Evolutionary conservation across 371 early-diverging fungal genomes (phyloP).

Genomic region (Apophysomyces trapeziformis): DNA sequence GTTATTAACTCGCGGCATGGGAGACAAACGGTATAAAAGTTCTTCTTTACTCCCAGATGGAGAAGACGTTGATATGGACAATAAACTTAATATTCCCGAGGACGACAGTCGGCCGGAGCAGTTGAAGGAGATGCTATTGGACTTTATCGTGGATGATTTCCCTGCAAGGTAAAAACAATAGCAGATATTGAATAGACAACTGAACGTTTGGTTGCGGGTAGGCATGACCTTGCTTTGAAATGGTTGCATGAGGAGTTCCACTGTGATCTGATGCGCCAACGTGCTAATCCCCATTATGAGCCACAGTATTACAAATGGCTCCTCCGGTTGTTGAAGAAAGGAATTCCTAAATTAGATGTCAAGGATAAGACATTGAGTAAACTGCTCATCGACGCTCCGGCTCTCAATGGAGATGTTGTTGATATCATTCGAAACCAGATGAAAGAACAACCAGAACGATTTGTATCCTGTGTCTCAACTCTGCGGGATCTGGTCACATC

Average conservation of each 20-base stretch:
- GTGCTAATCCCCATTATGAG: slow-evolving; percentile 20
- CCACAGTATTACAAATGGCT: slow-evolving; percentile 45
- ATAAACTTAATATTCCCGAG: slow-evolving; percentile 13
- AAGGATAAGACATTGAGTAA: slow-evolving; percentile 46
- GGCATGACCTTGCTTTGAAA: slow-evolving; percentile 45
- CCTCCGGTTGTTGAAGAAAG: slow-evolving; percentile 31
- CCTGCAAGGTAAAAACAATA: slow-evolving; percentile 24
- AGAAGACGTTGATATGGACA: slow-evolving; percentile 9
- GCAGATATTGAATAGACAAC: background rate
- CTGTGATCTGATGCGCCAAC: slow-evolving; percentile 24
- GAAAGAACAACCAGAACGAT: slow-evolving; percentile 38
- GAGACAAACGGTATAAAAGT: slow-evolving; percentile 4
- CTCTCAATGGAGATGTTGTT: slow-evolving; percentile 33
- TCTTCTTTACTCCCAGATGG: background rate
- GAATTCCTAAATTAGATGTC: slow-evolving; percentile 38
- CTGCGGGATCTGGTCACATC: slow-evolving; percentile 40
- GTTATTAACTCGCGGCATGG: slow-evolving; percentile 34
- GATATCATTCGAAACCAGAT: slow-evolving; percentile 35
- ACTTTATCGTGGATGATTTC: slow-evolving; percentile 40
- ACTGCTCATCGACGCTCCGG: slow-evolving; percentile 49
- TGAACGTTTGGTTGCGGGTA: slow-evolving; percentile 4
- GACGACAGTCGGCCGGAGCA: slow-evolving; percentile 19
- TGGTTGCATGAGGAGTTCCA: slow-evolving; percentile 51
- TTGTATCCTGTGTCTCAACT: slow-evolving; percentile 45
- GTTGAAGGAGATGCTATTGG: slow-evolving; percentile 38